phyloP scores from a whole-genome alignment of 176 grass and related monocot species.

The Eleusine coracana region DNA sequence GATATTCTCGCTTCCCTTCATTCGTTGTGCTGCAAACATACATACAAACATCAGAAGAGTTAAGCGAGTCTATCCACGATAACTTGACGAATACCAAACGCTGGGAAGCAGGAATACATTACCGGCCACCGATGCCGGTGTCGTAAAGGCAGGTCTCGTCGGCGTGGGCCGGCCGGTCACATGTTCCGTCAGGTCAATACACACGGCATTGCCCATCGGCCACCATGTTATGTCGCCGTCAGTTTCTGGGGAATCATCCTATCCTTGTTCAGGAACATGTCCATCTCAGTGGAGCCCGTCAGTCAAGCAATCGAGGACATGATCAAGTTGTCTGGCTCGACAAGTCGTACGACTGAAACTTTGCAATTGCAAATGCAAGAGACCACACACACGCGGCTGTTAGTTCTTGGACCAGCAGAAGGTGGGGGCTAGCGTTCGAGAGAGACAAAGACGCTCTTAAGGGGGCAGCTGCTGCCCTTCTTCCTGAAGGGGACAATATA shows the following conservation, averaged over 20 bases:
- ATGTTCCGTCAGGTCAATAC: constrained; percentile 12
- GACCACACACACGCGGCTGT: neutral
- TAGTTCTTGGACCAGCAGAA: neutral
- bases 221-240: neutral
- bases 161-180: neutral
- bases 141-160: constrained; percentile 10
- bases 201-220: neutral
- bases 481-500: neutral
- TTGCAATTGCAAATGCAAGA: neutral
- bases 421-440: neutral
- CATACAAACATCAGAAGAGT: neutral
- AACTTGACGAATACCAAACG: neutral
- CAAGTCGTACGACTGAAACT: constrained; percentile 4
- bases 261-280: neutral
- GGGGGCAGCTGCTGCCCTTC: neutral
- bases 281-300: neutral
- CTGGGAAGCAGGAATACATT: neutral
- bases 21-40: neutral
- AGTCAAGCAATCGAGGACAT: neutral
- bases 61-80: neutral
- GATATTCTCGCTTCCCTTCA: too few relatives aligned
- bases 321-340: neutral
- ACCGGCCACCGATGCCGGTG: neutral
- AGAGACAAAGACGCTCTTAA: neutral
- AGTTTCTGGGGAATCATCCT: neutral